These are phyloP conservation scores for Forsythia viridissima DNA, from an alignment of 257 asterid genomes.

Conservation along the genomic window DNA sequence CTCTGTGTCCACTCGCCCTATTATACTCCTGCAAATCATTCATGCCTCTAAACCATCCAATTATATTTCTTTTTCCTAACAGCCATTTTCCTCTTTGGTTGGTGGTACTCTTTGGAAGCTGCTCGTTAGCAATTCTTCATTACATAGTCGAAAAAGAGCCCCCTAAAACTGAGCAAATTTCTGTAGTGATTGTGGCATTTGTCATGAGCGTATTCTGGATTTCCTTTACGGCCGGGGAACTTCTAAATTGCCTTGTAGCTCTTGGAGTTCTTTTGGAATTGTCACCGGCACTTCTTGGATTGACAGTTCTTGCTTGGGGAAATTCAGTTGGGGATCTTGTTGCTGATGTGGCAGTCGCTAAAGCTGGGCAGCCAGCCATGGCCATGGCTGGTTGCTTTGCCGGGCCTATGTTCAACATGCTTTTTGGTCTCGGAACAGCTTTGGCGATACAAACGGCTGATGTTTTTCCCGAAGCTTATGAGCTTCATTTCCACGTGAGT, in stretches of 20 bases:
- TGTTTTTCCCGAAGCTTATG: constrained; percentile 77
- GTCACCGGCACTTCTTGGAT: constrained; percentile 80
- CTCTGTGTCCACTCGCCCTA: constrained; percentile 83
- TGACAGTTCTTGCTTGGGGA: constrained; percentile 98
- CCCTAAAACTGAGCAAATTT: constrained; percentile 75
- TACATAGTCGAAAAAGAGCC: constrained; percentile 68
- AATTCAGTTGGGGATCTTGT: constrained; percentile 93
- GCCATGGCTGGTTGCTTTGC: constrained; percentile 99
- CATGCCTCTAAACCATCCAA: constrained; percentile 72
- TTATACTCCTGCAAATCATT: constrained; percentile 76
- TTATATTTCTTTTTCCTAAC: constrained; percentile 65
- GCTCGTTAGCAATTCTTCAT: constrained; percentile 71
- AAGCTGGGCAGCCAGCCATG: constrained; percentile 98
- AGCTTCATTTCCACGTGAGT: constrained; percentile 81
- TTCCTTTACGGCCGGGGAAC: constrained; percentile 86
- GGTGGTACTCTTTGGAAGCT: constrained; percentile 61
- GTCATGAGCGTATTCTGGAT: constrained; percentile 98
- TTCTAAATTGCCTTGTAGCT: constrained; percentile 86
- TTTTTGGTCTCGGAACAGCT: constrained; percentile 90
- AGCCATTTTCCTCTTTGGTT: constrained; percentile 83
- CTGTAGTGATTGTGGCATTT: constrained; percentile 59
- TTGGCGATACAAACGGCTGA: constrained; percentile 73
- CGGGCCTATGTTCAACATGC: constrained; percentile 98
- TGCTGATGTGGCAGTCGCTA: constrained; percentile 94
- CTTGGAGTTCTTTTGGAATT: constrained; percentile 63